phyloP scores from a whole-genome alignment of 2,329 filamentous ascomycete species.

The Ophiosphaerella korrae region DNA sequence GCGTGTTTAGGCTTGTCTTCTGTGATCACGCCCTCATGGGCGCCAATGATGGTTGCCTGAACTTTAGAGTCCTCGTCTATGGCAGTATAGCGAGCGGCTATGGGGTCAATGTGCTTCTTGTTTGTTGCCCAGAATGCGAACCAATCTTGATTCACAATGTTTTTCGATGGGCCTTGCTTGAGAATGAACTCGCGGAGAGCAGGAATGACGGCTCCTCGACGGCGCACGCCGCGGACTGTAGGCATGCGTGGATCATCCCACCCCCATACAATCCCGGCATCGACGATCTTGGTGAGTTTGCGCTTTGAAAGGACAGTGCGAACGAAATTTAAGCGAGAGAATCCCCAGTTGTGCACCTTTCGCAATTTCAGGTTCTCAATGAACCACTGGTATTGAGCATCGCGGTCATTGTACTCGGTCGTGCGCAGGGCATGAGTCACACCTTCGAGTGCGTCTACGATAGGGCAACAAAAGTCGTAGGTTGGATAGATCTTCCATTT shows the following conservation, averaged over 20 bases:
- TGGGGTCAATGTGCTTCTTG: constrained; percentile 59
- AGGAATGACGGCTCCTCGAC: constrained; percentile 78
- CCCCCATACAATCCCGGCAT: constrained; percentile 75
- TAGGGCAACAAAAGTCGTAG: constrained; percentile 84
- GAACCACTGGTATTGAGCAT: constrained; percentile 88
- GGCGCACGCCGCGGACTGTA: constrained; percentile 77
- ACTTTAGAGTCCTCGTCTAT: constrained; percentile 74
- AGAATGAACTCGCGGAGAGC: constrained; percentile 83
- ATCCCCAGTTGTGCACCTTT: constrained; percentile 83
- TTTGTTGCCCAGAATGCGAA: constrained; percentile 63
- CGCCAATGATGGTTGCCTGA: constrained; percentile 70
- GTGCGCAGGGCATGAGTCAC: constrained; percentile 83
- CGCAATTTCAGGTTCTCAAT: constrained; percentile 74
- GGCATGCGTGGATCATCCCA: constrained; percentile 91
- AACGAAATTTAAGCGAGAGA: constrained; percentile 83
- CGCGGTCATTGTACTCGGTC: constrained; percentile 86
- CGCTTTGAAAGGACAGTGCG: constrained; percentile 83
- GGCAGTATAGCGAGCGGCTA: constrained; percentile 55
- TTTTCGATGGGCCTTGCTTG: constrained; percentile 81
- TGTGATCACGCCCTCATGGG: constrained; percentile 58
- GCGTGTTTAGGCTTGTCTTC: constrained; percentile 85
- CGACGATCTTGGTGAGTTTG: constrained; percentile 83
- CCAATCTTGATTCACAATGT: constrained; percentile 86
- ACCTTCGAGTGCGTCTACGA: constrained; percentile 80
- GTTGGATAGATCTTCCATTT: constrained; percentile 87